Base-by-base conservation (phyloP, 2,329 filamentous ascomycete genomes). In the Monosporascus sp. region DNA sequence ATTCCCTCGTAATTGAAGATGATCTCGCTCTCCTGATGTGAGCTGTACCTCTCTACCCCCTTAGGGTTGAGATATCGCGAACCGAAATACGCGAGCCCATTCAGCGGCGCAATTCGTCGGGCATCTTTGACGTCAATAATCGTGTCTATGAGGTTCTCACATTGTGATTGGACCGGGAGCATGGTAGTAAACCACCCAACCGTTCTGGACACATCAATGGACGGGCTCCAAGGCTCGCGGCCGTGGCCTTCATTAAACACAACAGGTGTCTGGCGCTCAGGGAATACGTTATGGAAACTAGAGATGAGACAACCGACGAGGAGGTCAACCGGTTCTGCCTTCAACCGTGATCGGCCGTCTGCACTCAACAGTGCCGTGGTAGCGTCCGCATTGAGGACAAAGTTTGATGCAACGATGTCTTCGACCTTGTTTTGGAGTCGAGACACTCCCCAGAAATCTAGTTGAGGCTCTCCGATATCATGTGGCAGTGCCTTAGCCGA, bases 121-220 rank as follows among this genome's bases (percentile, higher is more conserved):
- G 15, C 17, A 9, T 39, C 38, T 39, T 39, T 39, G 11, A 39
- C 38, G 9, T 39, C 38, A 5, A 39, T 18, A 18, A 39, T 39
- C 38, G 38, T 39, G 18, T 39, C 38, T 39, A 39, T 18, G 3
- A 39, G 17, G 9, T 7, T 39, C 6, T 39, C 38, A 18, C 38
- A 39, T 39, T 39, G 38, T n/a, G 38, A 39, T 39, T 61, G 58
- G 7, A 74, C 41, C 0, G 74, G 74, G 17, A 62, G 67, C 14
- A 77, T 62, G 0, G 72, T 72, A 1, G 75, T 76, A 52, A 77
- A 77, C 74, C 74, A 77, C 5, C 75, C 75, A 0, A 77, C 70
- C 0, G 72, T 76, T 1, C 64, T 55, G 0, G 73, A 71, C 1
- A 72, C 56, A 48, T 77, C 69, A 8, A 72, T 57, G 1, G 44